Percentiles rank a stretch among this genome's conserved stretches.
Conservation (phyloP, 208 protist species). For the Trypanosoma brucei region DNA sequence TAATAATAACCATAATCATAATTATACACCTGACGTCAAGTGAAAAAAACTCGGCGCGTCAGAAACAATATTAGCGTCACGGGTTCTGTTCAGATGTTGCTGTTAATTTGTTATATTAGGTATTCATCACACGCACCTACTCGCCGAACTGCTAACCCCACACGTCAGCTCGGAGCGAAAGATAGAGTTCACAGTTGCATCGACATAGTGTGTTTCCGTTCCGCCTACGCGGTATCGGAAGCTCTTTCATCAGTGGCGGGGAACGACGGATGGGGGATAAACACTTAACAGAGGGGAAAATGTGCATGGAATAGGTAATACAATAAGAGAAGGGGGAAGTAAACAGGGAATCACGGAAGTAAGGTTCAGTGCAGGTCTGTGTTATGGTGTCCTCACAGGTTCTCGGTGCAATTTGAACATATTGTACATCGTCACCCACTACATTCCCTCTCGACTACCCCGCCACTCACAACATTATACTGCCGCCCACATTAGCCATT, state of each 20-base stretch:
- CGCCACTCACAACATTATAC: neutral
- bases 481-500: too few species aligned
- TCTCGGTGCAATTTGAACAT: neutral
- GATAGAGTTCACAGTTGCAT: slow-evolving; percentile 1
- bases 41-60: slow-evolving; percentile 1
- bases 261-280: neutral
- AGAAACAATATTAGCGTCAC: slow-evolving; percentile 2
- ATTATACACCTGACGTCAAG: too few species aligned
- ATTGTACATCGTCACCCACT: neutral
- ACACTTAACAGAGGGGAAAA: neutral
- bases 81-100: slow-evolving; percentile 11
- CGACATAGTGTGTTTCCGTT: neutral
- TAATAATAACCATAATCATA: too few species aligned
- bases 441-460: neutral
- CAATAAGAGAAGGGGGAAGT: neutral
- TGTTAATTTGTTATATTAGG: slow-evolving; percentile 5
- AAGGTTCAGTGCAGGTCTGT: slow-evolving; percentile 20
- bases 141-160: neutral
- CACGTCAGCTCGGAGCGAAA: neutral
- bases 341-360: neutral
- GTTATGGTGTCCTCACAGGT: slow-evolving; percentile 14
- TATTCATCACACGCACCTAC: slow-evolving; percentile 1
- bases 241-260: slow-evolving; percentile 2
- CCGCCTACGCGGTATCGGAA: neutral
- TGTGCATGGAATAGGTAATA: neutral